phyloP scores from a whole-genome alignment of 73 alveolate genomes.

The Urostyla sp. region DNA sequence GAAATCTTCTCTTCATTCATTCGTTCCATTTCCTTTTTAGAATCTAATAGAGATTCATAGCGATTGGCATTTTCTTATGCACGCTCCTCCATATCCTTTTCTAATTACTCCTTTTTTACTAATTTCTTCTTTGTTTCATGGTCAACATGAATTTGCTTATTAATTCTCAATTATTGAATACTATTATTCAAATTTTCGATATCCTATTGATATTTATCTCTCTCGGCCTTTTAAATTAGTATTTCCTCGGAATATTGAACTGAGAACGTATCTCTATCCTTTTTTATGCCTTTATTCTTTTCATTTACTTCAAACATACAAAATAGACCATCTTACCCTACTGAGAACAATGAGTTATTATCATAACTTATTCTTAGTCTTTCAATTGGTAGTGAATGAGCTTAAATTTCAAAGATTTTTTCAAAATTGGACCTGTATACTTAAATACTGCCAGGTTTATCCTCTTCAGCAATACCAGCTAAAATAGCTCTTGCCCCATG shows the following conservation, averaged over 20 bases:
- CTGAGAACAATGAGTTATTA: conserved; percentile 80
- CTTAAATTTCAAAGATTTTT: conserved; percentile 78
- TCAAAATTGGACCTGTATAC: conserved; percentile 37
- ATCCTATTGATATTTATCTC: conserved; percentile 77
- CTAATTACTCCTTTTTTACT: conserved; percentile 69
- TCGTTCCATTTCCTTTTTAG: conserved; percentile 75
- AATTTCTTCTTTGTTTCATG: conserved; percentile 62
- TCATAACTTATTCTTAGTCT: conserved; percentile 92
- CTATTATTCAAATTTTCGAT: conserved; percentile 73
- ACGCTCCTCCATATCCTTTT: conserved; percentile 72
- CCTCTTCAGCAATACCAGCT: conserved; percentile 95
- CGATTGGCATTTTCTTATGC: conserved; percentile 58
- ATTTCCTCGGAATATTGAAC: conserved; percentile 84
- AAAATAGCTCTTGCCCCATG: conserved; percentile 88
- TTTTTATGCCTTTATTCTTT: conserved; percentile 78
- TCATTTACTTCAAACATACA: conserved; percentile 87
- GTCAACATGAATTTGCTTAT: conserved; percentile 73
- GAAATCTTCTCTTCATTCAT: conserved; percentile 62
- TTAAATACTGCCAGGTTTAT: conserved; percentile 79
- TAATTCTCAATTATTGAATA: conserved; percentile 69
- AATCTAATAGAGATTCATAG: conserved; percentile 66
- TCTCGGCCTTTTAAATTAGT: conserved; percentile 80
- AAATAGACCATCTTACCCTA: conserved; percentile 87
- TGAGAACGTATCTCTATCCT: conserved; percentile 81
- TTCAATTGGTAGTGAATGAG: conserved; percentile 92